phyloP scores from a whole-genome alignment of 305 asterid genomes.

The Ajuga reptans region DNA sequence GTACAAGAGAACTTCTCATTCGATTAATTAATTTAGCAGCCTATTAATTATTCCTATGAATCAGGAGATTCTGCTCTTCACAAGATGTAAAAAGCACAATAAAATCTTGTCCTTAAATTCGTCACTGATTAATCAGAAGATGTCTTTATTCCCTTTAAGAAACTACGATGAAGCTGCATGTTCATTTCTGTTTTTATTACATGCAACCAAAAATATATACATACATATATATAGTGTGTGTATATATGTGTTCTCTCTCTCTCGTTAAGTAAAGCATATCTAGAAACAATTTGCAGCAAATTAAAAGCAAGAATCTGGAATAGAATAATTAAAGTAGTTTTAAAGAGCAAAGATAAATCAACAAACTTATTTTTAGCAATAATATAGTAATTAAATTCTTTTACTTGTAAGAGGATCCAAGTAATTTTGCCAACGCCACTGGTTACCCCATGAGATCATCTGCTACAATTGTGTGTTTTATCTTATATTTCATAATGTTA shows the following conservation, averaged over 20 bases:
- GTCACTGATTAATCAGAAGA: background rate
- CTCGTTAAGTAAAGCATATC: conserved; percentile 25
- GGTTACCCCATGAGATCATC: no score
- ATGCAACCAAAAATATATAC: conserved; percentile 31
- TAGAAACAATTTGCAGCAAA: conserved; percentile 23
- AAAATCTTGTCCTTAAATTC: conserved; percentile 17
- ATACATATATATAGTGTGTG: no score
- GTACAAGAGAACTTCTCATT: no score
- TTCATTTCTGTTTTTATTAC: conserved; percentile 19
- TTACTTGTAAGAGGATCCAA: background rate
- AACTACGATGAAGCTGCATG: conserved; percentile 30
- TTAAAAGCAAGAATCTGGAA: conserved; percentile 37
- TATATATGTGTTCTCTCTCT: conserved; percentile 4
- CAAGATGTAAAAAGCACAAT: conserved; percentile 1
- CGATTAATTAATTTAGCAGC: background rate
- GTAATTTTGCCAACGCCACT: background rate
- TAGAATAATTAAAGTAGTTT: conserved; percentile 35
- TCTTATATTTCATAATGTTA: no score
- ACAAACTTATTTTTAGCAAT: conserved; percentile 19
- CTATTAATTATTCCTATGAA: conserved; percentile 17
- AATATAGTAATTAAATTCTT: conserved; percentile 1
- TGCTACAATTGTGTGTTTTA: no score
- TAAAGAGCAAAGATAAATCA: conserved; percentile 28
- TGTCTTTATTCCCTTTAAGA: conserved; percentile 34
- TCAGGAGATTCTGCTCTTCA: conserved; percentile 22